These are phyloP conservation scores for Abortiporus biennis DNA, from an alignment of 1,284 basidiomycete genomes.

Conservation along the genomic window DNA sequence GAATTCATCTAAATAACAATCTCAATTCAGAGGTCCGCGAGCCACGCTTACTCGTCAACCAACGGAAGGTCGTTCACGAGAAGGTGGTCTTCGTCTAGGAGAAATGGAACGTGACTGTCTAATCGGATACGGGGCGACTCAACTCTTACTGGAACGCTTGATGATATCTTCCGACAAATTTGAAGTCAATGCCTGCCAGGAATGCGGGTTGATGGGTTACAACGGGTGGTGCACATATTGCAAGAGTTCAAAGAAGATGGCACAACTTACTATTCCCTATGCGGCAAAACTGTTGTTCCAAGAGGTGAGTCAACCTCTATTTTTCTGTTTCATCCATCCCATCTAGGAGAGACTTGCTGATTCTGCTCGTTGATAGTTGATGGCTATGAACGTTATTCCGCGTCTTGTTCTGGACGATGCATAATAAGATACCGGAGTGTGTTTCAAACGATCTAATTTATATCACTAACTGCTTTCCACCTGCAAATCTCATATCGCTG, in stretches of 20 bases:
- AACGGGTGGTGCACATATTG: conserved; percentile 95
- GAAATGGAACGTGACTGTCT: conserved; percentile 99
- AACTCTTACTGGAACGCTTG: conserved; percentile 90
- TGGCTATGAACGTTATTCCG: conserved; percentile 94
- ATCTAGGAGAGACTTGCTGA: conserved; percentile 3
- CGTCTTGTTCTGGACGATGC: conserved; percentile 81
- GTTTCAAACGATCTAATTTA: conserved; percentile 9
- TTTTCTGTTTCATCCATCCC: background rate
- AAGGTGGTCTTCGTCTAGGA: conserved; percentile 94
- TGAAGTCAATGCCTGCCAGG: conserved; percentile 93
- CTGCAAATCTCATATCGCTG: too few species aligned
- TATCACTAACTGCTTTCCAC: conserved; percentile 3
- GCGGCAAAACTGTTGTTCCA: conserved; percentile 97
- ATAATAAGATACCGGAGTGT: conserved; percentile 25
- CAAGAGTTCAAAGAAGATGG: conserved; percentile 94
- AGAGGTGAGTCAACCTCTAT: conserved; percentile 57
- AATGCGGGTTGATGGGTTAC: conserved; percentile 95
- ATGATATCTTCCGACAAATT: conserved; percentile 99
- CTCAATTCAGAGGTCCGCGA: conserved; percentile 72
- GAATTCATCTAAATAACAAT: conserved; percentile 1
- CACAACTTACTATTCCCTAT: conserved; percentile 96
- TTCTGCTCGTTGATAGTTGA: conserved; percentile 47
- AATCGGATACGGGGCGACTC: conserved; percentile 94
- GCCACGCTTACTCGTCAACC: conserved; percentile 97
- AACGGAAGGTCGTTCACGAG: conserved; percentile 95